Evolutionary conservation across 805 yeast genomes (phyloP).

Genomic region (Lipomyces japonicus): DNA sequence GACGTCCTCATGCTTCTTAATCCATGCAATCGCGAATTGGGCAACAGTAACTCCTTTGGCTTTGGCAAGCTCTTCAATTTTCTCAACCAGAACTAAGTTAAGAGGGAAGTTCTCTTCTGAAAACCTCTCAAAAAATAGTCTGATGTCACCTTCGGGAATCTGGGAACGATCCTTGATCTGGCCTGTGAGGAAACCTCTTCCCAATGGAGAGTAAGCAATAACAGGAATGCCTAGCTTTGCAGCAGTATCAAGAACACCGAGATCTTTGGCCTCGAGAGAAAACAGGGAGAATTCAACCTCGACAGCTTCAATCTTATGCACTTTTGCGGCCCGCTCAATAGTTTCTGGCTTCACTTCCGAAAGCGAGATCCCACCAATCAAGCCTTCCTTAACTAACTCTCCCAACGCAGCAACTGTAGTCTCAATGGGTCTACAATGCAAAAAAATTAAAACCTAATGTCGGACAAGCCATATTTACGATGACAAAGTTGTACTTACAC

Average conservation of each 20-base stretch:
- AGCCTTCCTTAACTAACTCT: slow-evolving; percentile 58
- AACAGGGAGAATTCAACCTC: slow-evolving; percentile 78
- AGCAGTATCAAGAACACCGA: slow-evolving; percentile 62
- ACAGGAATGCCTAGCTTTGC: slow-evolving; percentile 61
- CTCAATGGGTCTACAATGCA: slow-evolving; percentile 49
- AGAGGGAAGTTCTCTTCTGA: slow-evolving; percentile 50
- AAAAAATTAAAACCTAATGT: neutral
- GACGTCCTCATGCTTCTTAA: slow-evolving; percentile 42
- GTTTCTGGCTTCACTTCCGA: slow-evolving; percentile 68
- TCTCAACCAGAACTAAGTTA: slow-evolving; percentile 50
- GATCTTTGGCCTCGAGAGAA: slow-evolving; percentile 52
- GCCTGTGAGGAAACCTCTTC: slow-evolving; percentile 76
- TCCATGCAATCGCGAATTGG: slow-evolving; percentile 70
- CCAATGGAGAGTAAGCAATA: slow-evolving; percentile 79
- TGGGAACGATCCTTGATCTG: slow-evolving; percentile 45
- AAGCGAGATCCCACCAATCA: slow-evolving; percentile 64
- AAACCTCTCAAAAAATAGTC: slow-evolving; percentile 55
- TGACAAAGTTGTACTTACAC: slow-evolving; percentile 11
- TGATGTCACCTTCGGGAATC: slow-evolving; percentile 55
- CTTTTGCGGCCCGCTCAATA: slow-evolving; percentile 54
- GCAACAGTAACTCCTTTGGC: slow-evolving; percentile 49
- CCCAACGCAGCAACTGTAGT: slow-evolving; percentile 56
- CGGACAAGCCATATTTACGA: neutral
- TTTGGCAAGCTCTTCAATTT: slow-evolving; percentile 49
- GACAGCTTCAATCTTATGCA: slow-evolving; percentile 57